phyloP scores from a whole-genome alignment of 2,329 filamentous ascomycete genomes.

The Lithohypha guttulata region DNA sequence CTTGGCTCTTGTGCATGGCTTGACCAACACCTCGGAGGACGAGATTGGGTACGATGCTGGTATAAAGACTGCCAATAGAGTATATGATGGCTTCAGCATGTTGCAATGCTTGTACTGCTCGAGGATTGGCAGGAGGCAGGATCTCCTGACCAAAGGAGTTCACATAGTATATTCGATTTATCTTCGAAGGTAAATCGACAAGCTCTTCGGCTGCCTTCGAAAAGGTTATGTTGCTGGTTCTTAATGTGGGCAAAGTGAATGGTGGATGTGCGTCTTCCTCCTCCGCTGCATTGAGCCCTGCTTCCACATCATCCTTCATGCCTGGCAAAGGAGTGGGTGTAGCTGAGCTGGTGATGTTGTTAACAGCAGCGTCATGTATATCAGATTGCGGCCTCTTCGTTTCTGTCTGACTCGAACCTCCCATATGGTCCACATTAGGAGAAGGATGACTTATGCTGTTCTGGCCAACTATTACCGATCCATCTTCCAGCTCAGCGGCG shows the following conservation, averaged over 20 bases:
- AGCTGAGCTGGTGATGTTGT: too few relatives aligned
- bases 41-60: conserved; percentile 72
- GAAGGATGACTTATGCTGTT: conserved; percentile 85
- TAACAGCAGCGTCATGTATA: neutral
- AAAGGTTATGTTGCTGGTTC: conserved; percentile 72
- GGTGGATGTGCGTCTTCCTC: conserved; percentile 37
- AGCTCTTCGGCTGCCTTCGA: conserved; percentile 66
- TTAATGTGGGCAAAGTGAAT: conserved; percentile 64
- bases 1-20: conserved; percentile 43
- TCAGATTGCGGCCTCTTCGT: neutral
- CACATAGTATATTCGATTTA: conserved; percentile 87
- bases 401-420: neutral
- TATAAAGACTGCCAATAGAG: conserved; percentile 89
- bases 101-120: conserved; percentile 59
- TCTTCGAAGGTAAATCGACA: conserved; percentile 66
- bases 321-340: neutral
- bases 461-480: conserved; percentile 72
- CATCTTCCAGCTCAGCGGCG: conserved; percentile 66
- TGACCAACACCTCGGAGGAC: conserved; percentile 66
- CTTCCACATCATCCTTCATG: neutral
- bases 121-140: conserved; percentile 68
- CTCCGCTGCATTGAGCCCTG: neutral
- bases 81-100: conserved; percentile 65
- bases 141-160: conserved; percentile 98
- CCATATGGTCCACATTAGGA: conserved; percentile 1